These are phyloP conservation scores for Colletotrichum plurivorum DNA, from an alignment of 2,329 filamentous ascomycete genomes.

Conservation along the genomic window DNA sequence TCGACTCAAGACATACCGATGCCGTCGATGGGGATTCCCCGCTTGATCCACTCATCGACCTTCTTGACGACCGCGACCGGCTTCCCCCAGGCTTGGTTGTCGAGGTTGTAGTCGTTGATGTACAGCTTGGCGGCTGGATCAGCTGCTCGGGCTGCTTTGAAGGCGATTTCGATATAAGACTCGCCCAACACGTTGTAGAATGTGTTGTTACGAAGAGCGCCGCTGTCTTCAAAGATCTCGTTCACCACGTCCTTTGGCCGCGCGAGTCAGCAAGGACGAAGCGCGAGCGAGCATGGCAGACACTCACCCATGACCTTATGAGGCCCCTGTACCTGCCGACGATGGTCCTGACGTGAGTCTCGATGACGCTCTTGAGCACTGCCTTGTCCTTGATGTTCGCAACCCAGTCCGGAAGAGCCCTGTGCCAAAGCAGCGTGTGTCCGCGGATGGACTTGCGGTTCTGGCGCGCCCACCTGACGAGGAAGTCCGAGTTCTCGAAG, in stretches of 20 bases:
- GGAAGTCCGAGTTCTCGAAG: constrained; percentile 69
- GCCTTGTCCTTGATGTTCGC: constrained; percentile 64
- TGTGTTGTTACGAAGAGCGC: constrained; percentile 70
- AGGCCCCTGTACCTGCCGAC: constrained; percentile 74
- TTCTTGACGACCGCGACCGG: constrained; percentile 65
- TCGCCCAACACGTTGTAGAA: constrained; percentile 79
- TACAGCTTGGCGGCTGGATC: constrained; percentile 79
- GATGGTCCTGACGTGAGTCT: constrained; percentile 72
- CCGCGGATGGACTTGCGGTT: constrained; percentile 74
- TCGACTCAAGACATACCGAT: constrained; percentile 58
- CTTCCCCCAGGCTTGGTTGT: constrained; percentile 73
- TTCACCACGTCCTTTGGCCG: constrained; percentile 69
- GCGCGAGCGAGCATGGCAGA: neutral
- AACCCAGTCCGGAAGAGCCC: constrained; percentile 72
- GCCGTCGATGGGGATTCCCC: constrained; percentile 75
- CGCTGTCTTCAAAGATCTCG: constrained; percentile 75
- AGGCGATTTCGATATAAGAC: constrained; percentile 78
- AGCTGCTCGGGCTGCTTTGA: constrained; percentile 75
- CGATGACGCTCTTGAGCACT: constrained; percentile 68
- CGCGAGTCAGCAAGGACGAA: neutral
- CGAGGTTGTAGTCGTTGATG: constrained; percentile 82
- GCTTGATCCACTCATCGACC: constrained; percentile 74
- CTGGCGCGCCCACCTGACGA: constrained; percentile 68
- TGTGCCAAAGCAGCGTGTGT: constrained; percentile 77
- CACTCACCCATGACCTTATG: constrained; percentile 68